Percentiles rank a stretch among this genome's conserved stretches.
Evolutionary conservation across 208 protist genomes (phyloP).

Genomic region (Trypanosoma melophagium): DNA sequence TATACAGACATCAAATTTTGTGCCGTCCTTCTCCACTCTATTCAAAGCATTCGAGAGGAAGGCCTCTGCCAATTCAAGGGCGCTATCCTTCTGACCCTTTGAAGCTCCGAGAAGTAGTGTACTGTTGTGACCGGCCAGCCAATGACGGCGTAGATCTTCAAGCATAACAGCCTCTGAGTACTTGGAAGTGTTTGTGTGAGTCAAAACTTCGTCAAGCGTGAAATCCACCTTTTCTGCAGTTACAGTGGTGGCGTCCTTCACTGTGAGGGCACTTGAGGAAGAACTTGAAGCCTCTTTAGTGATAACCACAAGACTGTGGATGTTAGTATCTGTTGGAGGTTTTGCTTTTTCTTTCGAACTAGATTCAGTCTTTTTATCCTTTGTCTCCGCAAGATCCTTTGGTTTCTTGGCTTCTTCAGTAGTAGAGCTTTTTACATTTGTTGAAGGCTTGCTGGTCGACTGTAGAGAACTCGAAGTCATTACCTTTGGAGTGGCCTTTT

Average conservation of each 20-base stretch:
- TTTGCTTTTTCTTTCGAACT: background rate
- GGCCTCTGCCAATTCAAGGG: conserved; percentile 38
- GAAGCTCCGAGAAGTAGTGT: conserved; percentile 47
- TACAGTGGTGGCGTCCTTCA: conserved; percentile 47
- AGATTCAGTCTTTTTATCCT: conserved; percentile 4
- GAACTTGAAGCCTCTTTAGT: conserved; percentile 9
- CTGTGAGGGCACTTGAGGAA: conserved; percentile 16
- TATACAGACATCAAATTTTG: conserved; percentile 57
- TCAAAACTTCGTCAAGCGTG: conserved; percentile 55
- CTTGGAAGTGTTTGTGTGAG: conserved; percentile 36
- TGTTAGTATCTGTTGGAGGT: conserved; percentile 36
- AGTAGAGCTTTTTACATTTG: conserved; percentile 10
- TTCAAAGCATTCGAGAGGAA: conserved; percentile 54
- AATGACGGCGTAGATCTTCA: conserved; percentile 50
- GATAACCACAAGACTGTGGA: conserved; percentile 35
- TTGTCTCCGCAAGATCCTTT: conserved; percentile 20
- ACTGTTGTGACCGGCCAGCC: conserved; percentile 62
- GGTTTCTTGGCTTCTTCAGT: conserved; percentile 28
- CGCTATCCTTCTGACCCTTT: conserved; percentile 30
- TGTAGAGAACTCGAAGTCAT: no score
- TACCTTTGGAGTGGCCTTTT: no score
- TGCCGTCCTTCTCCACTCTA: conserved; percentile 39
- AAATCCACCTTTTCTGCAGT: conserved; percentile 37
- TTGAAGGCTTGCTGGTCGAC: background rate
- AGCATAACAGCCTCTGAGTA: conserved; percentile 40